Base-by-base conservation (phyloP, 164 flowering plant genomes). In the Nelumbo lutea region DNA sequence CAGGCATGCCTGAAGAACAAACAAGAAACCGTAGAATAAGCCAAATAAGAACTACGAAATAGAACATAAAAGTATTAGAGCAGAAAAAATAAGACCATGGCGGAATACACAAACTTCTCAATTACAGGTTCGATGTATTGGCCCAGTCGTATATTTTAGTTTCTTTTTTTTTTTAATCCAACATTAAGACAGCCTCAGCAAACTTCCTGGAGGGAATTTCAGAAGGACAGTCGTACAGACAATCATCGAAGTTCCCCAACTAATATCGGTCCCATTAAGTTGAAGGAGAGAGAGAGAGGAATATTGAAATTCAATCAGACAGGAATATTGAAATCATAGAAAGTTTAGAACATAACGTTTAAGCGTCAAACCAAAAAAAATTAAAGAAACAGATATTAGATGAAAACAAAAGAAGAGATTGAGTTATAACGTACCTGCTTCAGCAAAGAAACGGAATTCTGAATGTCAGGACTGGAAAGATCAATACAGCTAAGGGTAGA, bases 401-500 rank as follows among this genome's bases (percentile, higher is more conserved):
- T 3, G 27, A 39, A 11, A n/a, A 59, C 11, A 2, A 11, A 40
- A 27, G 27, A n/a, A 40, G 51, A 62, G 38, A 70, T 4, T n/a
- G 15, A 39, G 13, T 10, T n/a, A 2, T 6, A 47, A 41, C 15
- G 11, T 42, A 87, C 98, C 94, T 86, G 91, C 75, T 88, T 89
- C 61, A 93, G 88, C 15, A 84, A 76, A n/a, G 85, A 70, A 67
- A 87, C 96, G 11, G 88, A 82, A 62, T 81, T 78, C 3, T 72
- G 74, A 39, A 83, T 55, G 58, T 93, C 86, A 6, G 90, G 78
- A 53, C 70, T 70, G 2, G 93, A 87, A 50, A 93, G 96, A 81
- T 93, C 96, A 69, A 93, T 84, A 67, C 88, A 86, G 59, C 87
- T 88, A 70, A 93, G 89, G n/a, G 38, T 53, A 5, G 91, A 80